A percentile compares a stretch with the other conserved stretches of the same genome.
These are phyloP conservation scores for Cylindricascospora bacillispora DNA, from an alignment of 1,139 yeast species.

Conservation along the genomic window DNA sequence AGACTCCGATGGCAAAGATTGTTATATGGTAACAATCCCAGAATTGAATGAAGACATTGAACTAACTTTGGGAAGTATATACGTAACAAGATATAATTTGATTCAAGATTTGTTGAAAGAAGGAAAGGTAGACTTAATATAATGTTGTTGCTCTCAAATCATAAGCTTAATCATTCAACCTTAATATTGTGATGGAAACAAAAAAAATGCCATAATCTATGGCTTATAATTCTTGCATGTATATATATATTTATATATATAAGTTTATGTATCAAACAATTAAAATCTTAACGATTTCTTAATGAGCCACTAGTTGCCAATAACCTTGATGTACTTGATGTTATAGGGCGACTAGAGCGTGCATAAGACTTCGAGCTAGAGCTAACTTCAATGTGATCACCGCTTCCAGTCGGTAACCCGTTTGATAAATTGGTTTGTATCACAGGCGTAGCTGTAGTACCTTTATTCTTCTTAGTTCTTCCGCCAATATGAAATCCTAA, in stretches of 20 bases:
- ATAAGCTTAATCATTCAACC: neutral
- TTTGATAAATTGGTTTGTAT: neutral
- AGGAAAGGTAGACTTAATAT: conserved; percentile 20
- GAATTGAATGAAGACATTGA: conserved; percentile 45
- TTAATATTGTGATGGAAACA: too few species aligned
- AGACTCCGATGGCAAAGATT: conserved; percentile 16
- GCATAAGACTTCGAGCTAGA: too few species aligned
- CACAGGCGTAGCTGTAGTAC: too few species aligned
- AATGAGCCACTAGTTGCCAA: neutral
- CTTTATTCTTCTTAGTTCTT: conserved; percentile 1
- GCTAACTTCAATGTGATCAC: too few species aligned
- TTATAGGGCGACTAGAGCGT: too few species aligned
- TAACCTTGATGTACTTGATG: too few species aligned
- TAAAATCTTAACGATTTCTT: neutral
- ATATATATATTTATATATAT: conserved; percentile 1
- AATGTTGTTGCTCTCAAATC: conserved; percentile 2
- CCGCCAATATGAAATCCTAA: conserved; percentile 1
- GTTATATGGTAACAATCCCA: conserved; percentile 21
- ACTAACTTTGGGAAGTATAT: conserved; percentile 53
- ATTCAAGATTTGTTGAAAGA: conserved; percentile 19
- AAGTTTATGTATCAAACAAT: conserved; percentile 1
- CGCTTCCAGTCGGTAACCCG: neutral
- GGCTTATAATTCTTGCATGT: too few species aligned
- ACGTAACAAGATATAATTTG: conserved; percentile 55
- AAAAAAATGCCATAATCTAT: too few species aligned